These are phyloP conservation scores for Cercospora zeina DNA, from an alignment of 2,329 filamentous ascomycete genomes.

Conservation along the genomic window DNA sequence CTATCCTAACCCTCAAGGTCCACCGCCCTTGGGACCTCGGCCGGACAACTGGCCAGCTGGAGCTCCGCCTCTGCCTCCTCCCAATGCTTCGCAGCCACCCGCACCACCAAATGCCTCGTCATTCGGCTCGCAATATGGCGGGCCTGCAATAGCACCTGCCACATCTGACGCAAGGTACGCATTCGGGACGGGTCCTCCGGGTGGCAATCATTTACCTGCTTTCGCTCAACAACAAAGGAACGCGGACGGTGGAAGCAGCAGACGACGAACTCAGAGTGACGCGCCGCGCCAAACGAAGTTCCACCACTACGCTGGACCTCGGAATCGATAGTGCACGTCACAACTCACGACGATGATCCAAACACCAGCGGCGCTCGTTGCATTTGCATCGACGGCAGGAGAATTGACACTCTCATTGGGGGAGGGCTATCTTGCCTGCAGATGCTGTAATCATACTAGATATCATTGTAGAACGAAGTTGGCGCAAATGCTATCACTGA, in stretches of 20 bases:
- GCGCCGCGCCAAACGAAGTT: constrained; percentile 17
- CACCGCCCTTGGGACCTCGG: constrained; percentile 9
- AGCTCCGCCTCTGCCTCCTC: not conserved
- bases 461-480: not conserved
- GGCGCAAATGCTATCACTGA: not conserved
- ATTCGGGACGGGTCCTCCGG: constrained; percentile 21
- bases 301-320: constrained; percentile 16
- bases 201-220: constrained; percentile 30
- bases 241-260: constrained; percentile 18
- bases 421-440: not conserved
- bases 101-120: constrained; percentile 13
- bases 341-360: not conserved
- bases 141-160: constrained; percentile 35
- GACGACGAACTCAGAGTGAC: constrained; percentile 24
- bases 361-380: not conserved
- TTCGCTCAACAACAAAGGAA: constrained; percentile 36
- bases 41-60: constrained; percentile 15
- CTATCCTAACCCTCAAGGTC: constrained; percentile 20
- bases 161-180: constrained; percentile 25
- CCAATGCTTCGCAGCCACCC: constrained; percentile 13
- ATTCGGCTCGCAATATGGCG: constrained; percentile 28
- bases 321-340: not conserved
- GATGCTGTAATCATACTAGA: not conserved
- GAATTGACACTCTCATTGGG: not conserved
- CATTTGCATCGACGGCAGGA: not conserved